Conservation (phyloP, 495 filamentous ascomycete species). For the Gamarada debralockiae region DNA sequence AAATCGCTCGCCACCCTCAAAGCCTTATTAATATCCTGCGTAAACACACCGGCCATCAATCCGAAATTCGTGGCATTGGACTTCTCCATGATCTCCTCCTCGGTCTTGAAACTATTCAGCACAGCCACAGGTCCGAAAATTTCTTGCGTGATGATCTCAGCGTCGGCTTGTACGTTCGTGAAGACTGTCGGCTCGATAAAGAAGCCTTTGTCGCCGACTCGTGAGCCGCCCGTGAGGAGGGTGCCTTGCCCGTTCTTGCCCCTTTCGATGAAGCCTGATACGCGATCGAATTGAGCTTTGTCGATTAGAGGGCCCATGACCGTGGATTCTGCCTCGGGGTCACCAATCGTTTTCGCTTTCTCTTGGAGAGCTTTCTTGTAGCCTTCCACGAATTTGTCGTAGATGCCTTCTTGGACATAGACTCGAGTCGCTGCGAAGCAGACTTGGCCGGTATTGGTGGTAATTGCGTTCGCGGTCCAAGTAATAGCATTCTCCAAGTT, state of each 20-base stretch:
- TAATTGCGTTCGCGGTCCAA: conserved; percentile 37
- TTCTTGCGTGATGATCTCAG: conserved; percentile 44
- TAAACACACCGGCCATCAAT: conserved; percentile 45
- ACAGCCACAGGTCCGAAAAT: conserved; percentile 51
- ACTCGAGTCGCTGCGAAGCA: conserved; percentile 49
- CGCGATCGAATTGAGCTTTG: conserved; percentile 56
- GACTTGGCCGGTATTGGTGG: conserved; percentile 48
- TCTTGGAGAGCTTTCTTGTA: conserved; percentile 28
- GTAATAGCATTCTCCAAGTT: conserved; percentile 53
- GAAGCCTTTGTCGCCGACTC: conserved; percentile 42
- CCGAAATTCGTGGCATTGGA: conserved; percentile 49
- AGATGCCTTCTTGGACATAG: conserved; percentile 51
- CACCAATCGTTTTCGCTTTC: conserved; percentile 42
- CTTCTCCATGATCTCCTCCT: conserved; percentile 45
- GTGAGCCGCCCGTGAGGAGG: conserved; percentile 53
- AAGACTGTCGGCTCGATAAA: conserved; percentile 48
- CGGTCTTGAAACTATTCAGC: conserved; percentile 47
- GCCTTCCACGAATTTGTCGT: conserved; percentile 43
- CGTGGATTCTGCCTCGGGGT: conserved; percentile 51
- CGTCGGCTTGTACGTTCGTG: conserved; percentile 36
- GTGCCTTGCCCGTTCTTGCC: conserved; percentile 56
- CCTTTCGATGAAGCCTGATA: conserved; percentile 57
- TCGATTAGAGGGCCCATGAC: conserved; percentile 69
- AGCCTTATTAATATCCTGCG: conserved; percentile 45
- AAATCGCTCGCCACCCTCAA: conserved; percentile 44